These are phyloP conservation scores for Xylaria cubensis DNA, from an alignment of 495 filamentous ascomycete species.

Conservation along the genomic window DNA sequence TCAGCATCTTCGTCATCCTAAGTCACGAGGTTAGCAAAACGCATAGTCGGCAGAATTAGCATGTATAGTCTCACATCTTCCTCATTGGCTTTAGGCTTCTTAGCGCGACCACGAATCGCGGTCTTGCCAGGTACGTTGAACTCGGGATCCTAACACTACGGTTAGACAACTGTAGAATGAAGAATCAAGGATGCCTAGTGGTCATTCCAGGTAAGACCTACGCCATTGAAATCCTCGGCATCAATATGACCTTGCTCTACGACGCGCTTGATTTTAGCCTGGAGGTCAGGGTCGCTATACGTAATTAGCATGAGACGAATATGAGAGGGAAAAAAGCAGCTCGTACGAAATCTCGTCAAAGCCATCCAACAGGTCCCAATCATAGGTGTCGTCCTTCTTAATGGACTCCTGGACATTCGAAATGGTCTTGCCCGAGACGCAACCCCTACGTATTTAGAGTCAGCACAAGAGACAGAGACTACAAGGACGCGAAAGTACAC, in stretches of 20 bases:
- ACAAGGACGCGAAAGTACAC: not conserved
- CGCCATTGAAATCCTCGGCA: slow-evolving; percentile 79
- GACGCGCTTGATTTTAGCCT: slow-evolving; percentile 68
- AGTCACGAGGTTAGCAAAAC: not conserved
- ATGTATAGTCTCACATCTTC: slow-evolving; percentile 36
- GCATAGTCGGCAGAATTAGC: not conserved
- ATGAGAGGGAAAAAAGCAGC: not conserved
- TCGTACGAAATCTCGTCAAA: slow-evolving; percentile 68
- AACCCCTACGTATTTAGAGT: slow-evolving; percentile 66
- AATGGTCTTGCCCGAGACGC: slow-evolving; percentile 71
- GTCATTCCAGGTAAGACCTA: slow-evolving; percentile 51
- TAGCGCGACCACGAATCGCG: slow-evolving; percentile 61
- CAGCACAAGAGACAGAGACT: slow-evolving; percentile 27
- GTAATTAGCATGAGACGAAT: slow-evolving; percentile 17
- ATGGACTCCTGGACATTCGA: slow-evolving; percentile 59
- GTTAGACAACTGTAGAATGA: slow-evolving; percentile 17
- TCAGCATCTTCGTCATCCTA: slow-evolving; percentile 37
- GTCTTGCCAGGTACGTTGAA: slow-evolving; percentile 69
- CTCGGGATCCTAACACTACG: slow-evolving; percentile 64
- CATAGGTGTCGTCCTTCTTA: slow-evolving; percentile 44
- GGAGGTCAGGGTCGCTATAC: slow-evolving; percentile 51
- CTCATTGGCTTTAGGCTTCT: slow-evolving; percentile 50
- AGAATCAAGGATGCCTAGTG: not conserved
- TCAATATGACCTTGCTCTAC: slow-evolving; percentile 75
- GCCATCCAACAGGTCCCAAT: slow-evolving; percentile 66